phyloP scores from a whole-genome alignment of 2,329 filamentous ascomycete genomes.

The Escovopsis sp. region DNA sequence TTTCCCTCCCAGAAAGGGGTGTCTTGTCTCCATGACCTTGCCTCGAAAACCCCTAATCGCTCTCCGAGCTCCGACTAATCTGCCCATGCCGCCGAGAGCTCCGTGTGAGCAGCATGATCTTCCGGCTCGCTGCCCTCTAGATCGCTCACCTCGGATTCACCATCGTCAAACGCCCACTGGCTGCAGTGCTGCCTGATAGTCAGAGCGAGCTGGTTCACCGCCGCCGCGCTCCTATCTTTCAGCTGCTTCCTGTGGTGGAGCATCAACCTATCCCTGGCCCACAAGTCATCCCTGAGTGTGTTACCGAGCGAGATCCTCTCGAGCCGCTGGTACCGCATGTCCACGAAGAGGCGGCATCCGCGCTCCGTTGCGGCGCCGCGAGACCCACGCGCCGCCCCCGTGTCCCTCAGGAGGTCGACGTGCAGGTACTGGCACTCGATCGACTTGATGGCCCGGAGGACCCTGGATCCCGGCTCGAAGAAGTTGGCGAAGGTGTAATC shows the following conservation, averaged over 20 bases:
- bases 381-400: not conserved
- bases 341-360: conserved; percentile 5
- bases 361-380: not conserved
- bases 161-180: not conserved
- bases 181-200: conserved; percentile 2
- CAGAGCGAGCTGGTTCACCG: conserved; percentile 2
- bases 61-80: no score
- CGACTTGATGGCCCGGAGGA: conserved; percentile 16
- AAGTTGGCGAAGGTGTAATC: conserved; percentile 23
- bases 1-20: no score
- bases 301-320: not conserved
- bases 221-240: not conserved
- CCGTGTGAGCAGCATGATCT: no score
- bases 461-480: conserved; percentile 15
- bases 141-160: no score
- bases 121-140: no score
- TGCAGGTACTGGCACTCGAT: conserved; percentile 22
- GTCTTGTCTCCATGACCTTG: no score
- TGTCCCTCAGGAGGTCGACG: conserved; percentile 18
- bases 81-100: no score
- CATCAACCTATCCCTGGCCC: conserved; percentile 10
- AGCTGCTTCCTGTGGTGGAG: not conserved
- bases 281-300: conserved; percentile 5
- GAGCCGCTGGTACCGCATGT: conserved; percentile 7
- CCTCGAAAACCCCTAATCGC: no score